Evolutionary conservation across 495 filamentous ascomycete genomes (phyloP), one percentile per base, ranked within the genome.

Genomic region (Hypoxylon perforatum): DNA sequence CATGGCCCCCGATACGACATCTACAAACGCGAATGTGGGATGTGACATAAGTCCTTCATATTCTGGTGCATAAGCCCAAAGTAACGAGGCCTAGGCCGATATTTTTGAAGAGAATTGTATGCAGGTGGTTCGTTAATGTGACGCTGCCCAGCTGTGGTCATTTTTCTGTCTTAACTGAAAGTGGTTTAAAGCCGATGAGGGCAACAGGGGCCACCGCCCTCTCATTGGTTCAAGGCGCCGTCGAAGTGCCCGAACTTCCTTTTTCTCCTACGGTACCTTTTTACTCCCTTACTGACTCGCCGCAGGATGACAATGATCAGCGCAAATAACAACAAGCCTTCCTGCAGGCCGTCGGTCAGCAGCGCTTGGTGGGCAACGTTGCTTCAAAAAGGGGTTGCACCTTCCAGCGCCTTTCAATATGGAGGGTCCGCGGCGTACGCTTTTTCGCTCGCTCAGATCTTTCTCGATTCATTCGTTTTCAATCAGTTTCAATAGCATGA

Each of bases 211-310:
- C 30, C 8, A 36, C 22, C 18, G 8, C 44, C 18, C 38, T 60
- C 57, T 67, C 41, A 74, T 74, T 74, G 71, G 71, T 56, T 57
- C 15, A 49, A 38, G 51, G 18, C 50, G 65, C 35, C 42, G 55
- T 28, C 45, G 62, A 66, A 46, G 44, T 49, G 59, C 15, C 55
- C 55, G 53, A 71, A 41, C 70, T 71, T 69, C 68, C 69, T 64
- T 63, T 72, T 72, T 67, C 42, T 58, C 44, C 18, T 51, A 10
- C 57, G 11, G 19, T 44, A n/a, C 14, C 50, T 42, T 30, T n/a
- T 21, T 21, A 42, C 21, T 36, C 51, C 51, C 30, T 18, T 61
- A 57, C 25, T 45, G 61, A 61, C 58, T 63, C 61, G 57, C 55
- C 45, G 19, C n/a, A 67, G 46, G 41, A 25, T 57, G 67, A 55